These are phyloP conservation scores for Penicillium robsamsonii DNA, from an alignment of 495 filamentous ascomycete genomes.

Conservation along the genomic window DNA sequence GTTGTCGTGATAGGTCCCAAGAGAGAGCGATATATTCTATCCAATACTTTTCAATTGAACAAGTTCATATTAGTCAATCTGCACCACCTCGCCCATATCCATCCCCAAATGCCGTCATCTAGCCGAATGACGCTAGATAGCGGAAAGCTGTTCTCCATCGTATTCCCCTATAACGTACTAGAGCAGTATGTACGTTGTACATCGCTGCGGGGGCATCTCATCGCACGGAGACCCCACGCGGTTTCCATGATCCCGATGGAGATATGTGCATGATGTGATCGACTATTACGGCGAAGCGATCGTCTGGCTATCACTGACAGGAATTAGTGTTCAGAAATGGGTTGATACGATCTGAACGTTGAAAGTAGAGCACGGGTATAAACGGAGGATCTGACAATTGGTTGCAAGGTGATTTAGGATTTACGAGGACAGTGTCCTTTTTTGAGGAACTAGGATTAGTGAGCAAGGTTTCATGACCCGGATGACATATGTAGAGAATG, in stretches of 20 bases:
- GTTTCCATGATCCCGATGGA: conserved; percentile 20
- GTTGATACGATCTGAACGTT: neutral
- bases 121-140: conserved; percentile 1
- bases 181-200: neutral
- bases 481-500: neutral
- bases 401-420: conserved; percentile 3
- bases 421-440: conserved; percentile 3
- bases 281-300: conserved; percentile 13
- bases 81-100: neutral
- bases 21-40: neutral
- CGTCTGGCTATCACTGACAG: conserved; percentile 3
- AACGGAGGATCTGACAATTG: conserved; percentile 10
- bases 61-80: neutral
- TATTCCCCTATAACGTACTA: conserved; percentile 4
- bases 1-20: neutral
- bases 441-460: neutral
- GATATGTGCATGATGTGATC: conserved; percentile 19
- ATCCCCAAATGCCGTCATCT: neutral
- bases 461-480: neutral
- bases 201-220: conserved; percentile 13
- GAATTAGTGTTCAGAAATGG: neutral
- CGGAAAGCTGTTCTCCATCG: neutral
- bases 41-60: neutral
- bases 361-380: conserved; percentile 10
- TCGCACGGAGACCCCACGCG: conserved; percentile 19